phyloP scores from a whole-genome alignment of 352 stramenopile species.

The Globisporangium sylvaticum region DNA sequence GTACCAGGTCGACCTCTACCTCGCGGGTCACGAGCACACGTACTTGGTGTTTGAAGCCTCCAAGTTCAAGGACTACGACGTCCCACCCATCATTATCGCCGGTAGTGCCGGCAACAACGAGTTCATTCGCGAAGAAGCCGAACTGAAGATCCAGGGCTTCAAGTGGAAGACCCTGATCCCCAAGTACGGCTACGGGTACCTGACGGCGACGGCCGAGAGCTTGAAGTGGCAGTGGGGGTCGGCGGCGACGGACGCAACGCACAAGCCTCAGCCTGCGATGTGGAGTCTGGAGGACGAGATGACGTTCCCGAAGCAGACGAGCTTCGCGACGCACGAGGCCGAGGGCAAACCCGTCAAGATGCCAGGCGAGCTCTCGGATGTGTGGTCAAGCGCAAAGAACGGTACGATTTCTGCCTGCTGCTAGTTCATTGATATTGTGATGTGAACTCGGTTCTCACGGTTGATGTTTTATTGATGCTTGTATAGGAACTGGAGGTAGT shows the following conservation, averaged over 20 bases:
- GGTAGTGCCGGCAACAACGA: conserved; percentile 76
- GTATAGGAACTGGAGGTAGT: conserved; percentile 8
- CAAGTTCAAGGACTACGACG: conserved; percentile 37
- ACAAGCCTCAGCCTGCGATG: conserved; percentile 36
- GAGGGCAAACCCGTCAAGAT: conserved; percentile 42
- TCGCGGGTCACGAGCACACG: conserved; percentile 69
- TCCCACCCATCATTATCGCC: conserved; percentile 72
- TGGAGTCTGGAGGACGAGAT: conserved; percentile 47
- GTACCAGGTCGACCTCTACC: conserved; percentile 70
- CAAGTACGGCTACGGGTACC: conserved; percentile 73
- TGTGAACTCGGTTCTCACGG: background rate
- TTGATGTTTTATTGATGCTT: background rate
- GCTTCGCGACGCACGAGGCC: conserved; percentile 18
- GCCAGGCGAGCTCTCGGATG: conserved; percentile 24
- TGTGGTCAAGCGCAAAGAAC: conserved; percentile 25
- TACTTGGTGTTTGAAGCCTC: conserved; percentile 64
- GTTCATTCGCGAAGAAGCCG: conserved; percentile 43
- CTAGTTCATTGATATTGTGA: background rate
- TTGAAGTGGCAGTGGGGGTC: conserved; percentile 65
- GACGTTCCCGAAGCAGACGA: conserved; percentile 37
- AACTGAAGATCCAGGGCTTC: conserved; percentile 57
- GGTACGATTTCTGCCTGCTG: conserved; percentile 14
- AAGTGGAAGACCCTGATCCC: conserved; percentile 56
- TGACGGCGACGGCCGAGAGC: conserved; percentile 49
- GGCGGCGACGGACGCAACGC: conserved; percentile 36